Evolutionary conservation across 2,329 filamentous ascomycete genomes (phyloP).

Genomic region (Ceratocystis papillata): DNA sequence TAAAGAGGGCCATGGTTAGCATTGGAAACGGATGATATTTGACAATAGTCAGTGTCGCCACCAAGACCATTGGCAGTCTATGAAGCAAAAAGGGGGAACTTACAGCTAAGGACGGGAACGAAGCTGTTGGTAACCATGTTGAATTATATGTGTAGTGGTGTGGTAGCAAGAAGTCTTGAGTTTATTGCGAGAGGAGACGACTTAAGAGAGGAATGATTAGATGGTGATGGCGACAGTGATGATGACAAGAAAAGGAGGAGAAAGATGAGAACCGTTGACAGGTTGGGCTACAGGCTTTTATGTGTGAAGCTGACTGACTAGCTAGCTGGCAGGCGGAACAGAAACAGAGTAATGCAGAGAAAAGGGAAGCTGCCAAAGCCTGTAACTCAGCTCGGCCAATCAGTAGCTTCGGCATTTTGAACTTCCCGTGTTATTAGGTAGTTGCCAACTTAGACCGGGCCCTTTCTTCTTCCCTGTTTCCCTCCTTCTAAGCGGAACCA

Average conservation of each 20-base stretch:
- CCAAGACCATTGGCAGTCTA: not conserved
- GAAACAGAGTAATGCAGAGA: not conserved
- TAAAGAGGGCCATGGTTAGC: conserved; percentile 20
- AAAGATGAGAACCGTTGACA: not conserved
- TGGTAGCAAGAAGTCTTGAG: not conserved
- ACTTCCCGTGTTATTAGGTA: not conserved
- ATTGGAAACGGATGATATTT: not conserved
- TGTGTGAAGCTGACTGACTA: not conserved
- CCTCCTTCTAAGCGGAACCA: not conserved
- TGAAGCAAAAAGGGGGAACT: not conserved
- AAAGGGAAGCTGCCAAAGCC: conserved; percentile 1
- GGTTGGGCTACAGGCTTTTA: conserved; percentile 9
- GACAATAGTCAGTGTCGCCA: not conserved
- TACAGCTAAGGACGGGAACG: conserved; percentile 23
- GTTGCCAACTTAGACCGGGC: not conserved
- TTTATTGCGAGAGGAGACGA: not conserved
- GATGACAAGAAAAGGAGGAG: not conserved
- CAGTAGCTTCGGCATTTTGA: not conserved
- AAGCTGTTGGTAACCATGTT: conserved; percentile 24
- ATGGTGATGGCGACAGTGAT: not conserved
- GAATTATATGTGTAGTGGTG: conserved; percentile 1
- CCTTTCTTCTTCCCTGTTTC: not conserved
- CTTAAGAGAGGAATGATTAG: not conserved
- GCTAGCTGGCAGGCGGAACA: not conserved
- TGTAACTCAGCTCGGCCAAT: conserved; percentile 9